Base-by-base conservation (phyloP, 176 grass and related monocot species). In the Ampelocalamus luodianensis region DNA sequence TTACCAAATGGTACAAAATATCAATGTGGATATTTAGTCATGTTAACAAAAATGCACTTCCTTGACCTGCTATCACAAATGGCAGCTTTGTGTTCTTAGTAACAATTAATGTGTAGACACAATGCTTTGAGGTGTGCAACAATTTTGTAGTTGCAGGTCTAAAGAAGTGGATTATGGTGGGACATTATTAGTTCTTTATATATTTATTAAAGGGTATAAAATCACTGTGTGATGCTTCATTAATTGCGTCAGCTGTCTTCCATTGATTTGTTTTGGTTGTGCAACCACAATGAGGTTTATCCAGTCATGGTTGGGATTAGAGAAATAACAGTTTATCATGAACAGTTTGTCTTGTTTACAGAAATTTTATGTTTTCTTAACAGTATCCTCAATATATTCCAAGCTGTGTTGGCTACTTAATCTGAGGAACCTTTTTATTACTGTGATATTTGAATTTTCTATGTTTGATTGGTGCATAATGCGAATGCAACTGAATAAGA, bases 111-210 rank as follows among this genome's bases (percentile, higher is more conserved):
- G 18, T 55, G 71, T 37, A 13, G 15, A 68, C 49, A 71, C 45
- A 66, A 71, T 17, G 45, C 73, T 78, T 79, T 39, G 72, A 78
- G 54, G 22, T 17, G 12, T 71, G 56, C 73, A 45, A 44, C 17
- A 66, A 55, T 56, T 65, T 87, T 87, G 42, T 79, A 59, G 58
- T 77, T 79, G 46, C 63, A 77, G 40, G 42, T 88, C 29, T 42
- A 72, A 88, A 77, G 53, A 56, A 83, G 43, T 88, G 79, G 40
- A 71, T 78, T 88, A 77, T 82, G 20, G 13, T 73, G 77, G 44
- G 67, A 48, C 39, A 77, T 26, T 53, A 26, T 61, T 63, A 45
- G 15, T 77, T 74, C 44, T 56, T 2, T 76, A 69, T 62, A 9
- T 79, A 60, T 76, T 82, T 68, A 40, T 68, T 45, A 36, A 44